phyloP scores from a whole-genome alignment of 805 yeast genomes.

The Tetrapisispora phaffii region DNA sequence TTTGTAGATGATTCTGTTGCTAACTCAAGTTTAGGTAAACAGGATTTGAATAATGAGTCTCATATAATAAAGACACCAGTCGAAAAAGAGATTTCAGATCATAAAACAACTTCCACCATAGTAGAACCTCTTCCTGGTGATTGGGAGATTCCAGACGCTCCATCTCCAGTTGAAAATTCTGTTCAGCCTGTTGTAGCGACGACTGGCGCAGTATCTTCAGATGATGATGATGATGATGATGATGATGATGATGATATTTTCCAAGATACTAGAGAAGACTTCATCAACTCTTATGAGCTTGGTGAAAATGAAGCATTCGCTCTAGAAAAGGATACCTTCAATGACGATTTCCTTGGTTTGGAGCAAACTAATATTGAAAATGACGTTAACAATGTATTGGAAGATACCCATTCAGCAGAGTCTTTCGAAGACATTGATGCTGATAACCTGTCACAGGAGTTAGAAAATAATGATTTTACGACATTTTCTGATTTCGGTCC shows the following conservation, averaged over 20 bases:
- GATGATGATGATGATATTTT: constrained; percentile 29
- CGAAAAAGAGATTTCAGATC: constrained; percentile 9
- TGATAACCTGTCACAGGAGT: constrained; percentile 19
- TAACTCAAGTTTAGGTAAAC: constrained; percentile 12
- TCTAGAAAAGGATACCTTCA: constrained; percentile 25
- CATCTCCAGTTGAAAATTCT: not conserved
- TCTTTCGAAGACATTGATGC: constrained; percentile 22
- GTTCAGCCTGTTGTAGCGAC: not conserved
- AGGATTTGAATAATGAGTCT: not conserved
- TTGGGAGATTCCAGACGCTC: constrained; percentile 5
- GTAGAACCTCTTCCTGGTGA: constrained; percentile 2
- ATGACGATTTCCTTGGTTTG: constrained; percentile 37
- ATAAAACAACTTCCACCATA: constrained; percentile 2
- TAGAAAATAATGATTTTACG: constrained; percentile 19
- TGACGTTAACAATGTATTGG: constrained; percentile 9
- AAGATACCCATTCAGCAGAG: constrained; percentile 16
- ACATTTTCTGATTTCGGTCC: constrained; percentile 5
- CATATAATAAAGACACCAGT: not conserved
- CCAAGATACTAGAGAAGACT: constrained; percentile 6
- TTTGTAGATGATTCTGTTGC: constrained; percentile 25
- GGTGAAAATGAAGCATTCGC: not conserved
- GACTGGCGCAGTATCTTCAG: not conserved
- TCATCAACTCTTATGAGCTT: constrained; percentile 2
- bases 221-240: not conserved
- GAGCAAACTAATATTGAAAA: constrained; percentile 37